These are phyloP conservation scores for Acacia confusa DNA, from an alignment of 306 rosid genomes.

Conservation along the genomic window DNA sequence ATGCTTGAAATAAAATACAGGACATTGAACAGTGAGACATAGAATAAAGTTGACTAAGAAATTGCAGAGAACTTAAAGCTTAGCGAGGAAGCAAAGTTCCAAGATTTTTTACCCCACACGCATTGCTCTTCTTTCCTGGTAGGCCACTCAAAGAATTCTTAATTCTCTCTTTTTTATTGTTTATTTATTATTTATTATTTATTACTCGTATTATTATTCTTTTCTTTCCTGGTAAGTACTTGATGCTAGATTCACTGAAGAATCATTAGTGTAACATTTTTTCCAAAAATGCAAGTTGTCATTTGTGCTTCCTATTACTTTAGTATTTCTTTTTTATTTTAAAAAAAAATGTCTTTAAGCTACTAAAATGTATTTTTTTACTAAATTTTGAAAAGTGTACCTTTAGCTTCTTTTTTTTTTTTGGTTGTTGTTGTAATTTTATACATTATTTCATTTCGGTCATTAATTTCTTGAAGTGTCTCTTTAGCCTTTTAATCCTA, in stretches of 20 bases:
- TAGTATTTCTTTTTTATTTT: neutral
- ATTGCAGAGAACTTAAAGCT: slow-evolving; percentile 21
- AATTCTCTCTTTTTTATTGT: neutral
- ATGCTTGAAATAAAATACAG: neutral
- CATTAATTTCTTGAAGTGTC: no score
- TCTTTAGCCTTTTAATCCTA: no score
- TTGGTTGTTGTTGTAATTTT: no score
- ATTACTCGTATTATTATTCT: neutral
- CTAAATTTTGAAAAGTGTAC: no score
- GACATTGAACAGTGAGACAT: no score
- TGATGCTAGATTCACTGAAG: neutral
- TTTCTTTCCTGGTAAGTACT: neutral
- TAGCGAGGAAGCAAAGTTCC: slow-evolving; percentile 36
- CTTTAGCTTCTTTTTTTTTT: no score
- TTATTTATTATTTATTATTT: neutral
- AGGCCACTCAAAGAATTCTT: neutral
- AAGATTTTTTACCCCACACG: neutral
- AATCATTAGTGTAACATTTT: neutral
- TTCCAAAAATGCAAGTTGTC: neutral
- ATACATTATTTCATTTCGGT: no score
- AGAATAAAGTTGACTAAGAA: slow-evolving; percentile 39
- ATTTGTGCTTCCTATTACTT: neutral
- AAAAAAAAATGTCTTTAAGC: neutral
- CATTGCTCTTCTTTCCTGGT: neutral
- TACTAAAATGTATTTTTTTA: no score